phyloP scores from a whole-genome alignment of 2,329 filamentous ascomycete genomes.

The Penicillium vulpinum region DNA sequence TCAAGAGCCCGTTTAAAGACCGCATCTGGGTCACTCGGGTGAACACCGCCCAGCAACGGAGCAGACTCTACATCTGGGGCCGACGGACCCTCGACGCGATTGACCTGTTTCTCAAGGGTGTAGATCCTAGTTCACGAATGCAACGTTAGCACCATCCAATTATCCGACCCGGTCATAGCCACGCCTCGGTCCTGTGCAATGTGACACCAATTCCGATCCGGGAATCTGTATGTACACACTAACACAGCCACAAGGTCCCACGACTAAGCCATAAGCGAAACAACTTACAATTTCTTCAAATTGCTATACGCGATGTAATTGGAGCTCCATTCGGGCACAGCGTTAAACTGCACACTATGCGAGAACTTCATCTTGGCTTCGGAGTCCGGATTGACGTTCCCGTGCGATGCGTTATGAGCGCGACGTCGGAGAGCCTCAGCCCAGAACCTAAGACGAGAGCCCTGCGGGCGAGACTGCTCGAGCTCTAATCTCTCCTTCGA shows the following conservation, averaged over 20 bases:
- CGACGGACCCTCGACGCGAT: conserved; percentile 57
- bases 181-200: conserved; percentile 18
- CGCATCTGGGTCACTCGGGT: conserved; percentile 68
- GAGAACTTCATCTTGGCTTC: conserved; percentile 97
- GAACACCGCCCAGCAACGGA: conserved; percentile 67
- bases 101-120: conserved; percentile 80
- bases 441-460: conserved; percentile 34
- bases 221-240: background rate
- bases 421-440: conserved; percentile 34
- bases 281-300: conserved; percentile 88
- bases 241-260: background rate
- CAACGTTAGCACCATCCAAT: conserved; percentile 11
- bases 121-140: conserved; percentile 72
- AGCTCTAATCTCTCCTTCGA: conserved; percentile 1
- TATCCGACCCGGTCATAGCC: background rate
- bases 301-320: conserved; percentile 99
- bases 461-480: conserved; percentile 10
- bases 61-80: conserved; percentile 76
- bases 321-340: conserved; percentile 98
- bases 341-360: conserved; percentile 98
- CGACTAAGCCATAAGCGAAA: background rate
- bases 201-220: conserved; percentile 18
- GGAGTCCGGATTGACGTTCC: conserved; percentile 26
- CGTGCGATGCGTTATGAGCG: conserved; percentile 14
- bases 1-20: conserved; percentile 81